phyloP scores from a whole-genome alignment of 192 early-diverging fungal genomes.

The Paraglomus brasilianum region DNA sequence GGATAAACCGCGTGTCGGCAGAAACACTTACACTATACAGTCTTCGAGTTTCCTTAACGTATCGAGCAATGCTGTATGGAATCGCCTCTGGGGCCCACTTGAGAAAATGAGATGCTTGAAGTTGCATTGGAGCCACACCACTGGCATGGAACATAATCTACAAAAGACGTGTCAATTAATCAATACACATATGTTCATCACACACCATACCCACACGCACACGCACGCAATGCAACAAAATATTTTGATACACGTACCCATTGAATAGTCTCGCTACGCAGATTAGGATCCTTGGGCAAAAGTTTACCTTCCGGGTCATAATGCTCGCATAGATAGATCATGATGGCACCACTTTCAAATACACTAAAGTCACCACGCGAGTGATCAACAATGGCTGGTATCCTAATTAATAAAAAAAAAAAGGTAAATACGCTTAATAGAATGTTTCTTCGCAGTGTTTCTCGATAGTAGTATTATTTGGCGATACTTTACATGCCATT shows the following conservation, averaged over 20 bases:
- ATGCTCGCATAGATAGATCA: constrained; percentile 55
- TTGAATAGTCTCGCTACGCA: constrained; percentile 45
- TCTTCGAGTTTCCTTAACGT: constrained; percentile 50
- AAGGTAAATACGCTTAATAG: neutral
- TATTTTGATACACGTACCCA: too few relatives aligned
- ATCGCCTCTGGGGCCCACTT: constrained; percentile 50
- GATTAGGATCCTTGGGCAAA: constrained; percentile 44
- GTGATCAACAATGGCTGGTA: constrained; percentile 56
- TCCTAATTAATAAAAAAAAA: neutral
- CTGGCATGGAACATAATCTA: constrained; percentile 51
- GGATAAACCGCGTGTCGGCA: neutral
- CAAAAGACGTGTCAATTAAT: neutral
- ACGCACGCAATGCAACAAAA: too few relatives aligned
- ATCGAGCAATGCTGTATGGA: constrained; percentile 53
- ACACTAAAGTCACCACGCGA: constrained; percentile 48
- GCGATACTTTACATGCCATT: constrained; percentile 41
- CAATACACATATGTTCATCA: neutral
- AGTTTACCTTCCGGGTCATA: constrained; percentile 50
- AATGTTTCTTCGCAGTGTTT: too few relatives aligned
- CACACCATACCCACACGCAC: neutral
- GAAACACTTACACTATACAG: constrained; percentile 45
- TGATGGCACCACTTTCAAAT: constrained; percentile 59
- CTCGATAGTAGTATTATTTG: neutral
- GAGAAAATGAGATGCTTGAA: constrained; percentile 54
- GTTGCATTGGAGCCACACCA: constrained; percentile 49